Percentiles rank a stretch among this genome's conserved stretches.
These are phyloP conservation scores for Wickerhamiella musiphila DNA, from an alignment of 805 yeast genomes.

Conservation along the genomic window DNA sequence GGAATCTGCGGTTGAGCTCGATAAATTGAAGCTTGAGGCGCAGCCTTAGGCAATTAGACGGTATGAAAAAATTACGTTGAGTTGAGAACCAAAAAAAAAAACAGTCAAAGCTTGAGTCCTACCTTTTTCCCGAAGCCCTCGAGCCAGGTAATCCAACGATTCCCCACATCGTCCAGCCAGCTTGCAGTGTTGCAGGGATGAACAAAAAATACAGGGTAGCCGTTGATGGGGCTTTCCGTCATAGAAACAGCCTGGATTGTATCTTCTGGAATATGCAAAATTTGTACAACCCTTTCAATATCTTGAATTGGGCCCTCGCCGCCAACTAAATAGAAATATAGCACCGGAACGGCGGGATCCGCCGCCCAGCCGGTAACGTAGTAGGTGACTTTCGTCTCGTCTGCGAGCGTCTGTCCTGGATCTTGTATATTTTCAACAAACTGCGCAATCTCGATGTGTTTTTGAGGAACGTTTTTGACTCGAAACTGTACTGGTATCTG, in stretches of 20 bases:
- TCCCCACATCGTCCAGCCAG: constrained; percentile 16
- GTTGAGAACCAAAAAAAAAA: not conserved
- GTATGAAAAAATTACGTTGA: no score
- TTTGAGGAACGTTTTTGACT: no score
- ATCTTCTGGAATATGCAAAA: constrained; percentile 1
- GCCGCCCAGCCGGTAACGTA: constrained; percentile 17
- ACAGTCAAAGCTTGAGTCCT: constrained; percentile 14
- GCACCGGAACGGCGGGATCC: constrained; percentile 18
- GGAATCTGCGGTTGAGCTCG: constrained; percentile 12
- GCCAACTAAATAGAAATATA: constrained; percentile 13
- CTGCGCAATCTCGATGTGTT: constrained; percentile 2
- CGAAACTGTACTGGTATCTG: not conserved
- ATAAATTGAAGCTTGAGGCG: not conserved
- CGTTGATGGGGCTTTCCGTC: constrained; percentile 18
- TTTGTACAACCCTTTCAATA: constrained; percentile 5
- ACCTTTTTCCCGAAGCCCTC: constrained; percentile 19
- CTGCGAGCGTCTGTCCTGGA: no score
- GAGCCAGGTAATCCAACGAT: constrained; percentile 16
- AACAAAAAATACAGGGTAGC: constrained; percentile 18
- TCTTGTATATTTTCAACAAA: no score
- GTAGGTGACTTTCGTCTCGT: constrained; percentile 5
- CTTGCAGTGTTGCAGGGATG: constrained; percentile 28
- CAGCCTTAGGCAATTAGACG: no score
- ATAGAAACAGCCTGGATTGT: constrained; percentile 6
- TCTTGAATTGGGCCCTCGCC: constrained; percentile 8